Evolutionary conservation across 2,329 filamentous ascomycete species (phyloP), one percentile per base, ranked within the genome.

Genomic region (Elsinoe batatas): DNA sequence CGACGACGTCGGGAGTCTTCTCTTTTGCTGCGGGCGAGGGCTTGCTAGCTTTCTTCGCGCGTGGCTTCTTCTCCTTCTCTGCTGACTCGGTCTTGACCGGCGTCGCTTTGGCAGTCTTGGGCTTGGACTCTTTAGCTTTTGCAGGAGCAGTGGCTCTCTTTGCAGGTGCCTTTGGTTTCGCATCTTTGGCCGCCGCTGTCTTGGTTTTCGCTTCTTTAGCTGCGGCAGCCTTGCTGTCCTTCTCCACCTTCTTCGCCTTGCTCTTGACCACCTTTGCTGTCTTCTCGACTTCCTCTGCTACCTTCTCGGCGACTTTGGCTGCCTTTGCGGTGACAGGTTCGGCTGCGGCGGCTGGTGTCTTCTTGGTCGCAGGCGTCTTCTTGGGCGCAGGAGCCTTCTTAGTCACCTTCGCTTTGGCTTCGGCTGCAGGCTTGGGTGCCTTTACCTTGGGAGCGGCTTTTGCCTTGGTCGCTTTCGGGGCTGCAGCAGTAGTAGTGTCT

Each of bases 401-500:
- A 37, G 51, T 54, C 15, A 54, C 37, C 43, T 54, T 54, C 36
- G 51, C 53, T 33, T 55, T 55, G 13, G 53, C 38, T 22, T 55
- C 53, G 26, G 38, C 53, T 32, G 43, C 42, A 15, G 53, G 53
- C 53, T 55, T 55, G 3, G 40, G 10, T 22, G 53, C 47, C 53
- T 55, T 55, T 17, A 26, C 44, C 18, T 53, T 53, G 12, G 32
- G 22, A 3, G 44, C 44, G 26, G 44, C 44, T 18, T 54, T 54
- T 17, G 51, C 26, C 22, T 54, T 54, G 37, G 51, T 18, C 2
- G 20, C 36, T 17, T 13, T 22, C 17, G 51, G 15, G 18, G 20
- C 30, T 18, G 12, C 17, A 30, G 53, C 10, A 40, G 53, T 20
- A n/a, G 40, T 7, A 15, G 53, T 18, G 42, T 37, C 26, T 40